phyloP scores from a whole-genome alignment of 495 filamentous ascomycete species.

The Platismatia glauca region DNA sequence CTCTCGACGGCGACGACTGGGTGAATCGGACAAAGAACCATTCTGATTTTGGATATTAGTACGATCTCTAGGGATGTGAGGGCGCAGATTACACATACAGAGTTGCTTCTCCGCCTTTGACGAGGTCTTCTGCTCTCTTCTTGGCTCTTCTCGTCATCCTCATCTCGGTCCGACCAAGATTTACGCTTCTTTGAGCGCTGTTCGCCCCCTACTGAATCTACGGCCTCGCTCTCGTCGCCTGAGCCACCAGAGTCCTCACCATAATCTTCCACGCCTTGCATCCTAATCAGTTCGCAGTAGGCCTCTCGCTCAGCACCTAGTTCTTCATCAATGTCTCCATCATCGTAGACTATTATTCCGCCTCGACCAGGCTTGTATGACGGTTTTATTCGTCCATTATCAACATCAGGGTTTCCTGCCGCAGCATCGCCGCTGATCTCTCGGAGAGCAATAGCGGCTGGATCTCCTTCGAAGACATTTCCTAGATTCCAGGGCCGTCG shows the following conservation, averaged over 20 bases:
- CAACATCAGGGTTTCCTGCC: constrained; percentile 41
- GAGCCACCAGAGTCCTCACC: constrained; percentile 43
- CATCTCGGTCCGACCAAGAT: constrained; percentile 67
- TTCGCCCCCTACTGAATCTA: constrained; percentile 24
- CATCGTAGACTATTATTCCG: constrained; percentile 86
- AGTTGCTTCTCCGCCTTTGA: constrained; percentile 78
- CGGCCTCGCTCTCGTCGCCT: constrained; percentile 31
- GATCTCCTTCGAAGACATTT: constrained; percentile 78
- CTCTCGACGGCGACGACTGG: constrained; percentile 34
- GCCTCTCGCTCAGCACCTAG: constrained; percentile 63
- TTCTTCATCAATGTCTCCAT: constrained; percentile 93
- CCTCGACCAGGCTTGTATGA: constrained; percentile 67
- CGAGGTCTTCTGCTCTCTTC: constrained; percentile 59
- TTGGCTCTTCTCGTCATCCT: constrained; percentile 57
- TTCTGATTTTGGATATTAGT: constrained; percentile 41
- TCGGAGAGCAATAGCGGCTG: constrained; percentile 40
- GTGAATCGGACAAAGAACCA: constrained; percentile 43
- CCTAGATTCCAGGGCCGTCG: constrained; percentile 88
- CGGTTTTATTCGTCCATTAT: constrained; percentile 59
- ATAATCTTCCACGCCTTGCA: constrained; percentile 81
- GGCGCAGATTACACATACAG: constrained; percentile 45
- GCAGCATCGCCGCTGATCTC: constrained; percentile 43
- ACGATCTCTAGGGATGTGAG: no score
- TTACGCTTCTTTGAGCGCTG: constrained; percentile 61
- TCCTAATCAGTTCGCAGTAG: constrained; percentile 70